Percentiles rank a stretch among this genome's conserved stretches.
Conservation (phyloP, 2,329 filamentous ascomycete genomes). For the Penicillium brasilianum region DNA sequence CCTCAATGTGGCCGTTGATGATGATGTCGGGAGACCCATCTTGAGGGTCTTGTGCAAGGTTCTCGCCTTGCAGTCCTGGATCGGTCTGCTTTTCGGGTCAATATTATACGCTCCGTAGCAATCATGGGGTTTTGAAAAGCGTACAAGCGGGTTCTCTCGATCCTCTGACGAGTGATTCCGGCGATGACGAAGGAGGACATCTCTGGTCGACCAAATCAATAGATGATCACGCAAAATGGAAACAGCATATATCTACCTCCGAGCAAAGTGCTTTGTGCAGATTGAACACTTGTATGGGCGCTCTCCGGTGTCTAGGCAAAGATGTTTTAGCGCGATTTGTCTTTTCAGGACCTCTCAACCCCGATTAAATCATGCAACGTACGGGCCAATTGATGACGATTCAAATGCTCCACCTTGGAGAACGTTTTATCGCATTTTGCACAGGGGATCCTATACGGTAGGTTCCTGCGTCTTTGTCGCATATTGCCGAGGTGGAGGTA, state of each 20-base stretch:
- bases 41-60: background rate
- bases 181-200: background rate
- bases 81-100: background rate
- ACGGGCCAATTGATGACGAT: background rate
- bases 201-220: background rate
- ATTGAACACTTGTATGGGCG: background rate
- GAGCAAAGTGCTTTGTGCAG: background rate
- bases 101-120: background rate
- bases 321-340: background rate
- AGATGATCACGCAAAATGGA: background rate
- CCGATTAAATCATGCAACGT: background rate
- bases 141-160: background rate
- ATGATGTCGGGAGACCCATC: background rate
- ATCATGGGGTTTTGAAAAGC: background rate
- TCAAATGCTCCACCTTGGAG: background rate
- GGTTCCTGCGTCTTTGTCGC: background rate
- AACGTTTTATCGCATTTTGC: background rate
- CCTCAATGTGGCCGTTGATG: background rate
- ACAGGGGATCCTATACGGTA: background rate
- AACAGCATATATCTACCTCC: background rate
- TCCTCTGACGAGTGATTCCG: background rate
- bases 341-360: too few species aligned
- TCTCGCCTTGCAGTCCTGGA: background rate
- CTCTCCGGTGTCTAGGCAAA: background rate
- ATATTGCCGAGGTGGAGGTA: background rate